Percentiles rank a stretch among this genome's conserved stretches.
Conservation (phyloP, 1,284 basidiomycete species). For the Leccinum griseonigrum region DNA sequence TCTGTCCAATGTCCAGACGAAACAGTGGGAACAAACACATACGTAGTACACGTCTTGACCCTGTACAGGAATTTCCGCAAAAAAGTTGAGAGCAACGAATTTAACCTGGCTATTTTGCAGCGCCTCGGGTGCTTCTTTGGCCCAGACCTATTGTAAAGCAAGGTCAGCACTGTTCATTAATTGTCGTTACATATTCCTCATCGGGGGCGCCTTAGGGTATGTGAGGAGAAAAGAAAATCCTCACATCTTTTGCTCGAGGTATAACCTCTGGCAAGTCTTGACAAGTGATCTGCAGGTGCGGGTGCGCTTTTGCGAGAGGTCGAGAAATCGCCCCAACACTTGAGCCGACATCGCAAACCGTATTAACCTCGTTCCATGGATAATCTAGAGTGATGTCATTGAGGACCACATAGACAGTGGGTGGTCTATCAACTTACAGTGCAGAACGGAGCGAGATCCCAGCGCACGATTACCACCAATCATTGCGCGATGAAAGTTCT, state of each 20-base stretch:
- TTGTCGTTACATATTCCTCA: neutral
- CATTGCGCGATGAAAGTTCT: conserved; percentile 27
- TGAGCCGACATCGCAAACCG: conserved; percentile 49
- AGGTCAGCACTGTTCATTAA: neutral
- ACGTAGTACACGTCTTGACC: conserved; percentile 48
- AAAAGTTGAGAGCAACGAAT: conserved; percentile 45
- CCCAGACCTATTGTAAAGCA: conserved; percentile 32
- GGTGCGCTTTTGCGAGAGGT: conserved; percentile 38
- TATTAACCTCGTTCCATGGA: conserved; percentile 44
- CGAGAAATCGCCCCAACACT: conserved; percentile 44
- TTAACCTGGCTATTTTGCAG: conserved; percentile 35
- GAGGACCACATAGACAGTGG: neutral
- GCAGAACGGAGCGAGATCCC: conserved; percentile 24
- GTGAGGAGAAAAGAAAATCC: neutral
- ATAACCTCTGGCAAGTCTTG: conserved; percentile 46
- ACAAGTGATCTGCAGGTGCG: conserved; percentile 41
- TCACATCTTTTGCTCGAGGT: conserved; percentile 32
- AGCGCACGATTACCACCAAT: conserved; percentile 17
- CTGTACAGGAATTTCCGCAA: conserved; percentile 38
- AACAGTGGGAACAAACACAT: neutral
- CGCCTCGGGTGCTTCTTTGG: conserved; percentile 32
- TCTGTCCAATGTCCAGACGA: neutral
- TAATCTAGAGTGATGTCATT: conserved; percentile 26
- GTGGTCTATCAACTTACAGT: conserved; percentile 17
- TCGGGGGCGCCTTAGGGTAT: neutral